Base-by-base conservation (phyloP, 805 yeast genomes). In the Metschnikowia orientalis region DNA sequence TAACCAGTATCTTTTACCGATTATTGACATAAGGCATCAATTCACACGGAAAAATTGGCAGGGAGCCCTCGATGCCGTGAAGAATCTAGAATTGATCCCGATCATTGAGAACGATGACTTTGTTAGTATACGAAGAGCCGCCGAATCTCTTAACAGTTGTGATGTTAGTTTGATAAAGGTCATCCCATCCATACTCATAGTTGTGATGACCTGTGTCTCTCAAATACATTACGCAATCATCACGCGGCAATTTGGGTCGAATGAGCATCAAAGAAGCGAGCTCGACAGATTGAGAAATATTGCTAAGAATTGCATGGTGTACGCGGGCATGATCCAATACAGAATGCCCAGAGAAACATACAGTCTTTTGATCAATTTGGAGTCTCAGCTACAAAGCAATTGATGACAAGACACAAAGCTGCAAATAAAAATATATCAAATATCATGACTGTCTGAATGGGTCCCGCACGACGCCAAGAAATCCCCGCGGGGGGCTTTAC, bases 261-360 rank as follows among this genome's bases (percentile, higher is more conserved):
- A 65, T 2, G 64, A 73, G 8, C 73, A 72, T 38, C 71, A 67
- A 25, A 51, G 48, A 30, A 75, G 72, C 36, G 82, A 79, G 52
- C 58, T 73, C 13, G 64, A 57, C 3, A 73, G 75, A 25, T 61
- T 86, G 50, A 71, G 71, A 41, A 43, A 47, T 16, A 69, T 81
- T 42, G 87, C 95, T 2, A 81, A 78, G 56, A 87, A 87, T 57
- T 83, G 95, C 57, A 87, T 89, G 88, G 77, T 89, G 3, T 90
- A 82, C 56, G 95, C 97, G 5, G 97, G 97, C 40, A 82, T 90
- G 79, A 81, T 89, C 22, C 95, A 86, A 60, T 88, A 84, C 59
- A 80, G 82, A 54, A 86, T 89, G 94, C 95, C 96, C 6, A 61
- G 81, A 37, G 95, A 86, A 48, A 79, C 86, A 0, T 86, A 83